Evolutionary conservation across 2,329 filamentous ascomycete species (phyloP).

Genomic region (Aureobasidium uvarum): DNA sequence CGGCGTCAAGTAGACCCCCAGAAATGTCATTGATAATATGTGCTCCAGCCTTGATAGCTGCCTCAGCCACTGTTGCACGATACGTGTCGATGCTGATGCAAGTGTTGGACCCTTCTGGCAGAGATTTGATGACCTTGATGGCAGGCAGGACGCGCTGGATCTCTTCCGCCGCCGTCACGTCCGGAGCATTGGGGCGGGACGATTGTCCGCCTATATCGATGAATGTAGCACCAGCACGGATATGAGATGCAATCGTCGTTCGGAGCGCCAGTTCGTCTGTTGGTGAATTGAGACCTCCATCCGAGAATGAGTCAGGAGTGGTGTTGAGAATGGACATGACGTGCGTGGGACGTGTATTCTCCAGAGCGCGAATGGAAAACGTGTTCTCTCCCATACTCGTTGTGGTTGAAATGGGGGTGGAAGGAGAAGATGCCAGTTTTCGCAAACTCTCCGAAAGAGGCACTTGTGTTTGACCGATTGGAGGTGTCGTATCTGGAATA

Average conservation of each 20-base stretch:
- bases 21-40: conserved; percentile 96
- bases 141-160: conserved; percentile 72
- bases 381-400: conserved; percentile 20
- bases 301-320: conserved; percentile 95
- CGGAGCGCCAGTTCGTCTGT: conserved; percentile 52
- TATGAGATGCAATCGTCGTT: conserved; percentile 59
- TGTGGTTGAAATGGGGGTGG: conserved; percentile 39
- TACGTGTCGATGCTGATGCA: conserved; percentile 92
- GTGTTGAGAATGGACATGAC: conserved; percentile 95
- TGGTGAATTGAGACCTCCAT: conserved; percentile 67
- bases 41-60: conserved; percentile 73
- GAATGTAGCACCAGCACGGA: conserved; percentile 71
- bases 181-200: conserved; percentile 71
- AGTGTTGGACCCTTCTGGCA: conserved; percentile 62
- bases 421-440: conserved; percentile 8
- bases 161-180: conserved; percentile 72
- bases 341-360: conserved; percentile 60
- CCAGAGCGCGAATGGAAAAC: conserved; percentile 58
- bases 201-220: conserved; percentile 94
- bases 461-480: conserved; percentile 33
- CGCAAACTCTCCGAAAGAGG: conserved; percentile 16
- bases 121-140: conserved; percentile 68
- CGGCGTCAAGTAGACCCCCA: conserved; percentile 71
- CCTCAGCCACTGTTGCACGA: conserved; percentile 75
- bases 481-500: conserved; percentile 43